Base-by-base conservation (phyloP, 2,329 filamentous ascomycete species). In the Colletotrichum sp. region DNA sequence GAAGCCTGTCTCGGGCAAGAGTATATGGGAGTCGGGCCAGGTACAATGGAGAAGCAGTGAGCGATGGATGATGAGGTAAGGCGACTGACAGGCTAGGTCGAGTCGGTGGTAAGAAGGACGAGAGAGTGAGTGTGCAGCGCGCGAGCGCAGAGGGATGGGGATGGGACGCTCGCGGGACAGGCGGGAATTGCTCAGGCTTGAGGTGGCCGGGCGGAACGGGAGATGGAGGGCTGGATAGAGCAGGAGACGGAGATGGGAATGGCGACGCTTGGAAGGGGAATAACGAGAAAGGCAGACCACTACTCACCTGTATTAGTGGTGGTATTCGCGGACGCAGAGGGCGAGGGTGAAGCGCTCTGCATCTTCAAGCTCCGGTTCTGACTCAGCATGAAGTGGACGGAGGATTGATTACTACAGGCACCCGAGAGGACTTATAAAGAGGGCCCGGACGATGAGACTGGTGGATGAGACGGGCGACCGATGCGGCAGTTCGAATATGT, bases 301-400 rank as follows among this genome's bases (percentile, higher is more conserved):
- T 62, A 73, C 76, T 76, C 59, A 77, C 76, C 76, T 64, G 76
- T 77, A 55, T 73, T 77, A 76, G 68, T 76, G 72, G 67, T 76
- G 74, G 63, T 76, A 68, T 73, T 76, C 74, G 74, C 74, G 68
- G 74, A 73, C 74, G 74, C 71, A 76, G 74, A 76, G 34, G 74
- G 59, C 65, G 74, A 76, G 57, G 74, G 74, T 39, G 75, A 76
- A 67, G 76, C 73, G 76, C 69, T 76, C 73, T 76, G 76, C 76
- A 77, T 77, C 73, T 77, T 73, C 76, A 76, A 71, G 76, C 73
- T 73, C 76, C 76, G 76, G 74, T 72, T 77, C 76, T 77, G 76
- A 77, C 72, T 77, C 76, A 77, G 76, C 76, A 77, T 77, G 76
- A 76, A 72, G 68, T 68, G 69, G 74, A 76, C 68, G 76, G 76